phyloP scores from a whole-genome alignment of 1,284 basidiomycete species.

The Leccinum cinnamomeum region DNA sequence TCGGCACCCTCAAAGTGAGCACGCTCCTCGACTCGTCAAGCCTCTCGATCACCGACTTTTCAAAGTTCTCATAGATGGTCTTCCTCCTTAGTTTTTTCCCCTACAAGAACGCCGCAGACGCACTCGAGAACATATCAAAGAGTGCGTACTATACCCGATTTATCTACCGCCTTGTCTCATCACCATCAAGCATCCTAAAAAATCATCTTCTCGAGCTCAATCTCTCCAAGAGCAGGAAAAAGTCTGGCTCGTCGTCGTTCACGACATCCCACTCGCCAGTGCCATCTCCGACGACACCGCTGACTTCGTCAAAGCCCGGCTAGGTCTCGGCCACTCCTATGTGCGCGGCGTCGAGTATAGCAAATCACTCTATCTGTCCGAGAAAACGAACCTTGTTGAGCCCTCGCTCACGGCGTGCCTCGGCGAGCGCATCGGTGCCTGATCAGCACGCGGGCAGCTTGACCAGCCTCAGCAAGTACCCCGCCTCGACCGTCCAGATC shows the following conservation, averaged over 20 bases:
- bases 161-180: background rate
- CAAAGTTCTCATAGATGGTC: slow-evolving; percentile 90
- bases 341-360: no score
- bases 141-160: slow-evolving; percentile 48
- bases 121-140: slow-evolving; percentile 96
- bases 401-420: no score
- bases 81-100: slow-evolving; percentile 89
- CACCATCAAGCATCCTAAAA: slow-evolving; percentile 72
- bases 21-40: background rate
- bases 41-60: slow-evolving; percentile 75
- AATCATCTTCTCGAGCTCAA: slow-evolving; percentile 91
- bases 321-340: slow-evolving; percentile 97
- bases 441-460: no score
- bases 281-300: slow-evolving; percentile 81
- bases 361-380: no score
- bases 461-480: no score
- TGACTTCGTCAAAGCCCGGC: slow-evolving; percentile 91
- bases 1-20: background rate
- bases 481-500: no score
- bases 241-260: slow-evolving; percentile 79
- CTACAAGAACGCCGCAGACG: slow-evolving; percentile 94
- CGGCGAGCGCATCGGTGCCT: no score
- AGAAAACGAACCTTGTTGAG: no score
- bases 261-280: slow-evolving; percentile 77
- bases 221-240: slow-evolving; percentile 70